Base-by-base conservation (phyloP, 2,329 filamentous ascomycete species). In the Fusarium proliferatum region DNA sequence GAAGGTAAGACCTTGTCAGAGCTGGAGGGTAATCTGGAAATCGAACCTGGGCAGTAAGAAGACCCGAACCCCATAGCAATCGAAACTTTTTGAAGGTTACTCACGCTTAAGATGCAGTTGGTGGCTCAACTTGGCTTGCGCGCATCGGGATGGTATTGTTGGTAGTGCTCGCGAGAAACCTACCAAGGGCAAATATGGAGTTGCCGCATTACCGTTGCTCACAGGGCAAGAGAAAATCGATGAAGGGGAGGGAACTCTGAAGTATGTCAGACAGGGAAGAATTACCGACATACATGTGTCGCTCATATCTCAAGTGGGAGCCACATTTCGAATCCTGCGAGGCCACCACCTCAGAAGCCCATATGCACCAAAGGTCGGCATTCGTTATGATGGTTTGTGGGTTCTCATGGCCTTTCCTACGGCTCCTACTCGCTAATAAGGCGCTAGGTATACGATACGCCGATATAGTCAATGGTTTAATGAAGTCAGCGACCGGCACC, bases 331-430 rank as follows among this genome's bases (percentile, higher is more conserved):
- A 23, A 81, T 91, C n/a, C 77, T 91, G 30, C 81, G 89, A 52
- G 88, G 88, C 5, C 81, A 86, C 67, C 80, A 79, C 38, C 81
- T 90, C 26, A 84, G 84, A 69, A 90, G 88, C 62, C 81, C 84
- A 3, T 82, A 86, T 64, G 87, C 88, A 8, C 89, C 89, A 2
- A 76, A 77, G 41, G 86, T 82, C 5, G 89, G 89, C 5, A 76
- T 90, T 34, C 82, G 89, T 67, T 90, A 90, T 69, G 89, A 91
- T 75, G 89, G 89, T 57, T 72, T 89, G 87, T 90, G 80, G 79
- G 87, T 43, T 28, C 46, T 21, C 15, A 13, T 42, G 17, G 19
- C 23, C 11, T 19, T 21, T 12, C 12, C 21, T 9, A 34, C 26
- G 15, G 15, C 41, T 41, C 28, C 30, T 49, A 19, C 33, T 45